A percentile compares a stretch with the other conserved stretches of the same genome.
phyloP scores from a whole-genome alignment of 495 filamentous ascomycete species.

The Penicillium bovifimosum region DNA sequence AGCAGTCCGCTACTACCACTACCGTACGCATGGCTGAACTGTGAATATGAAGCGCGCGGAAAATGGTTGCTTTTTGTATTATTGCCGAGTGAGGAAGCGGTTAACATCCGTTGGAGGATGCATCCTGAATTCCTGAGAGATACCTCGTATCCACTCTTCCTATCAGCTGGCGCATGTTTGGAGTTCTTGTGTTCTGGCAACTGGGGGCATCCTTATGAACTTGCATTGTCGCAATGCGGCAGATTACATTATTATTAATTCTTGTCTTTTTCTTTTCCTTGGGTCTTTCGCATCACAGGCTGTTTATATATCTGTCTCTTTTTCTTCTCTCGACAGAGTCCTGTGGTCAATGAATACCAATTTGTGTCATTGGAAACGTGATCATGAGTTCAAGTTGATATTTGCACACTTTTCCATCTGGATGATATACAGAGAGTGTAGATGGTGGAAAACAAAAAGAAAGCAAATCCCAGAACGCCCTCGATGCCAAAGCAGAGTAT shows the following conservation, averaged over 20 bases:
- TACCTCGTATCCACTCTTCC: constrained; percentile 10
- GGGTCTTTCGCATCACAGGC: background rate
- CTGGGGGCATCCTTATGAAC: constrained; percentile 1
- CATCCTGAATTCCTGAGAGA: background rate
- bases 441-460: constrained; percentile 5
- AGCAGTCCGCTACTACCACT: constrained; percentile 33
- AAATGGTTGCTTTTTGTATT: constrained; percentile 3
- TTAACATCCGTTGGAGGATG: background rate
- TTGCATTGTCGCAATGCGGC: constrained; percentile 11
- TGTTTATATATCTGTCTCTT: background rate
- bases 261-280: background rate
- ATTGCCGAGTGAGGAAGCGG: background rate
- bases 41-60: constrained; percentile 14
- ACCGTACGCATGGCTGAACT: constrained; percentile 35
- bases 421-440: constrained; percentile 8
- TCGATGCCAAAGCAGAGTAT: constrained; percentile 37
- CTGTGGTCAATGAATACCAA: background rate
- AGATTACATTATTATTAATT: constrained; percentile 4
- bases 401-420: constrained; percentile 5
- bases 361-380: constrained; percentile 5
- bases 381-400: constrained; percentile 8
- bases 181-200: constrained; percentile 15
- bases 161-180: constrained; percentile 21
- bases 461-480: constrained; percentile 23
- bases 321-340: background rate